Base-by-base conservation (phyloP, 2,329 filamentous ascomycete genomes). In the Phyllosticta citriasiana region DNA sequence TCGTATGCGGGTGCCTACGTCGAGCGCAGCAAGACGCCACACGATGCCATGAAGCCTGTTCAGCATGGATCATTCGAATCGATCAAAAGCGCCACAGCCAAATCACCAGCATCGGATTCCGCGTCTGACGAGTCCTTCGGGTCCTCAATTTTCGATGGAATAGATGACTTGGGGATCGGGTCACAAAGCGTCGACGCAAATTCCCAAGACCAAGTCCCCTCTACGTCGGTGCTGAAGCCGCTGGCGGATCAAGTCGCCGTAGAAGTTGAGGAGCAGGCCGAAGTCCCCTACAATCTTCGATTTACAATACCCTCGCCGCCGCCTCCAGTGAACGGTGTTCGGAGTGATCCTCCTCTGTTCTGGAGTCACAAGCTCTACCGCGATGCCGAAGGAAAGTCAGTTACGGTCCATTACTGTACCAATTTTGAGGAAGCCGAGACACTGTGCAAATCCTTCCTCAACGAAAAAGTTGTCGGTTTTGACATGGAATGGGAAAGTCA, bases 401-500 rank as follows among this genome's bases (percentile, higher is more conserved):
- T 90, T 54, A 82, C 80, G 61, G 84, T 95, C 0, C 85, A 93
- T 69, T 96, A 96, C 72, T 96, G 91, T 77, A 84, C 77, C 56
- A 87, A 79, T 61, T 82, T 80, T 53, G 77, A 84, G 40, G 83
- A 82, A 2, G 87, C 88, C 19, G 90, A 97, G 71, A 74, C 77
- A 5, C 81, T 88, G 7, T 77, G 83, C 19, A 73, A 82, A 62
- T 80, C 87, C 62, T 96, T 97, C 66, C 69, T 85, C 50, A 66
- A 81, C 26, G 84, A 94, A 68, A 78, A 83, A 50, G 74, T 95
- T 2, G 71, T 97, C n/a, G 92, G 92, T 0, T 91, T 97, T 64
- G 92, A 97, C 68, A 80, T 97, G 64, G 93, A 97, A 76, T 97
- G 93, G 92, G 80, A 84, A 58, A 66, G 65, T 47, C 63, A 81